Evolutionary conservation across 805 yeast species (phyloP), one percentile per base, ranked within the genome.

Genomic region (Nakazawaea populi): DNA sequence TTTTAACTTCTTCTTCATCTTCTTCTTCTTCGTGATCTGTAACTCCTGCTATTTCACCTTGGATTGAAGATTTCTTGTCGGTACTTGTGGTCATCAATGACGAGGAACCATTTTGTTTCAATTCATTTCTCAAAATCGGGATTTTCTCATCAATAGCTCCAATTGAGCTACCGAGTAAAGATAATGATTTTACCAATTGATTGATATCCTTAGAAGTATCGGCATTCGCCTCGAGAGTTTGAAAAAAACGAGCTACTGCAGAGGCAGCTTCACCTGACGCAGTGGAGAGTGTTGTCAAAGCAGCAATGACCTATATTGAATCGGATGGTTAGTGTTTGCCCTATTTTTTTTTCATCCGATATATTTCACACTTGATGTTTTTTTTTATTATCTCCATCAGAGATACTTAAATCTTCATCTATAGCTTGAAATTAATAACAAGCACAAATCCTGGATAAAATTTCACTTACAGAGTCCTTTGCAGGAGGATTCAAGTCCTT

Each of bases 181-280:
- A 71, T 38, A 73, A 54, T 37, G 79, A 63, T 42, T 69, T 71
- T 3, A 76, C 73, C 45, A 74, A 60, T 9, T 72, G 71, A 1
- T 68, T 62, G 56, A 75, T 74, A 52, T 74, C 73, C 58, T 74
- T 77, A 40, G 77, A 66, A 49, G 70, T 63, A 45, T 72, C 72
- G 39, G 70, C 75, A 53, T 73, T 77, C 45, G 73, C 72, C 29
- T 74, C 79, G 48, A 79, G 63, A 34, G 77, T 72, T 61, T 85
- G 82, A 74, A 84, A 83, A 69, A 87, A 87, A 61, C 83, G 83
- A 53, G 88, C 80, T 35, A 91, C 80, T 28, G 95, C 92, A 34
- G 82, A 69, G 31, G 96, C 89, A 48, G 92, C 89, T 52, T 86
- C 91, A 56, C 79, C 81, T 37, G 96, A 92, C n/a, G 95, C 89